Evolutionary conservation across 1,284 basidiomycete genomes (phyloP).

Genomic region (Irpex lacteus): DNA sequence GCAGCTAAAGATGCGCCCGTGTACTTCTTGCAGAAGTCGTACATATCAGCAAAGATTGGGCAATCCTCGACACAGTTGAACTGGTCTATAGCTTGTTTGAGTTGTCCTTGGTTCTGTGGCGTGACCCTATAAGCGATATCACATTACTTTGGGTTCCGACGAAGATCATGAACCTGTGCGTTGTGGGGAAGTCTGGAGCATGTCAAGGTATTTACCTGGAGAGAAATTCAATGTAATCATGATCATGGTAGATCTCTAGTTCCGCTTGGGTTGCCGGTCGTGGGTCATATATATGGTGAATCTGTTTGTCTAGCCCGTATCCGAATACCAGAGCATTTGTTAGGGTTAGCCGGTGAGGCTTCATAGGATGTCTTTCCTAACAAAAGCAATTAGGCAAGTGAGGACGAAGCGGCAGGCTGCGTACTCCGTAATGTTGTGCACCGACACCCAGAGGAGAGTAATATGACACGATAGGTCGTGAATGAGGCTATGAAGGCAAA

Average conservation of each 20-base stretch:
- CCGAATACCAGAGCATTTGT: conserved; percentile 96
- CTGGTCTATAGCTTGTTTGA: conserved; percentile 72
- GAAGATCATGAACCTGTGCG: background rate
- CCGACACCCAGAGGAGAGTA: conserved; percentile 95
- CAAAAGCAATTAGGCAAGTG: conserved; percentile 3
- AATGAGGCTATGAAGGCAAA: conserved; percentile 57
- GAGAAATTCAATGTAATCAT: conserved; percentile 94
- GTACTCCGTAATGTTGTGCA: conserved; percentile 92
- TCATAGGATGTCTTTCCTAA: conserved; percentile 98
- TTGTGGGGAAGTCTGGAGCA: background rate
- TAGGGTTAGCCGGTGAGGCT: conserved; percentile 90
- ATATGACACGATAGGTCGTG: conserved; percentile 88
- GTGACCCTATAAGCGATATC: conserved; percentile 57
- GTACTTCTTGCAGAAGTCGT: conserved; percentile 91
- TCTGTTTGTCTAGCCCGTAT: conserved; percentile 95
- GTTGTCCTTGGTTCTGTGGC: conserved; percentile 72
- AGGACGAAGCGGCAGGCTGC: conserved; percentile 23
- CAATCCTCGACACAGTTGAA: conserved; percentile 95
- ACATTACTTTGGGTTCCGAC: background rate
- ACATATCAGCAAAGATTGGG: conserved; percentile 91
- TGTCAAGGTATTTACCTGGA: conserved; percentile 59
- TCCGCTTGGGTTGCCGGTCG: conserved; percentile 88
- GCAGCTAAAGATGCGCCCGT: conserved; percentile 90
- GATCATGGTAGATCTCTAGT: conserved; percentile 89
- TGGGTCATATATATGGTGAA: conserved; percentile 89